Base-by-base conservation (phyloP, 139 green algal species). In the Zygnema cylindricum region DNA sequence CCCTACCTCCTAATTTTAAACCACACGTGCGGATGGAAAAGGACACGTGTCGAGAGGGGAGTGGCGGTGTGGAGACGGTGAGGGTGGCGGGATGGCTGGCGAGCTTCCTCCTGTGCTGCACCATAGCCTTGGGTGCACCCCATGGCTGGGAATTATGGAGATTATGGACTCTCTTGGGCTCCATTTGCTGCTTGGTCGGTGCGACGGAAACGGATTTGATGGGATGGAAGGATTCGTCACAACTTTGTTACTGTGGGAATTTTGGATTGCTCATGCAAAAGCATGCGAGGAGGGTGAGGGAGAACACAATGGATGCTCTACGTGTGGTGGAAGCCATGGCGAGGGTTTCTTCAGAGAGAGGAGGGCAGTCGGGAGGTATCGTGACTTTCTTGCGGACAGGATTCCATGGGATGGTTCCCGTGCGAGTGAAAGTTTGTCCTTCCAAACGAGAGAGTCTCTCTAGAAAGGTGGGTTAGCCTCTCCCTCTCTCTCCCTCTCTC, bases 351-450 rank as follows among this genome's bases (percentile, higher is more conserved):
- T 69, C 49, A 30, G 43, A 87, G 69, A 41, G 86, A 16, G 86
- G 86, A 25, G 86, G 86, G 23, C 86, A 90, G 77, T 90, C 86
- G 32, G 86, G 86, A 38, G 86, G 86, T 1, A n/a, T 90, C 3
- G 86, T 90, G n/a, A 90, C 86, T 7, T 49, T 87, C 36, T 16
- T 90, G 30, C 55, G 25, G 39, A 16, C 30, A 21, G 11, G 33
- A 7, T 57, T 33, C 11, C 22, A 33, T 43, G n/a, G 57, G 32
- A 43, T 86, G 25, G 76, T 22, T 43, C 76, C 36, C 32, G 33
- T 90, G 7, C 79, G 85, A 21, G 42, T 69, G 33, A 36, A 39
- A 36, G 77, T 63, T n/a, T 63, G 36, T 22, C 84, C 84, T 11
- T 42, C 78, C 42, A 90, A 90, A 36, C 85, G 85, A 22, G 76